These are phyloP conservation scores for Xerocomus amazonicus DNA, from an alignment of 1,284 basidiomycete genomes.

Conservation along the genomic window DNA sequence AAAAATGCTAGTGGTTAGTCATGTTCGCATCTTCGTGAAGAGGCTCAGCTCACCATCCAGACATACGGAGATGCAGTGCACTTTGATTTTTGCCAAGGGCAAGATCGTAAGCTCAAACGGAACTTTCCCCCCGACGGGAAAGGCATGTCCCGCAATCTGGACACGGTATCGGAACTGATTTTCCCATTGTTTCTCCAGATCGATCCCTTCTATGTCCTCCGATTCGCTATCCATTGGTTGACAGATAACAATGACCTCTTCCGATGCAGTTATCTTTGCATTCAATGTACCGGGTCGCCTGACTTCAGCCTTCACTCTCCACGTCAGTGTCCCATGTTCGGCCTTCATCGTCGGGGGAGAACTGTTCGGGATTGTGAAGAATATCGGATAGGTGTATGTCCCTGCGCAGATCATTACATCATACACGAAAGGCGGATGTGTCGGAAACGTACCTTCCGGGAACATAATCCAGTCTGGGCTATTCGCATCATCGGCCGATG, in stretches of 20 bases:
- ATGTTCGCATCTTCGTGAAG: neutral
- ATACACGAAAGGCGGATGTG: neutral
- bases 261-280: slow-evolving; percentile 63
- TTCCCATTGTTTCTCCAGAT: slow-evolving; percentile 92
- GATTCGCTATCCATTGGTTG: slow-evolving; percentile 55
- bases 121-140: slow-evolving; percentile 80
- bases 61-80: slow-evolving; percentile 74
- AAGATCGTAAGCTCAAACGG: slow-evolving; percentile 81
- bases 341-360: slow-evolving; percentile 80
- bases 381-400: slow-evolving; percentile 94
- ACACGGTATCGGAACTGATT: slow-evolving; percentile 85
- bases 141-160: slow-evolving; percentile 75
- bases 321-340: slow-evolving; percentile 77
- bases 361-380: slow-evolving; percentile 79
- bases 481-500: slow-evolving; percentile 36
- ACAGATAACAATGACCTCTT: slow-evolving; percentile 77
- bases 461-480: slow-evolving; percentile 84
- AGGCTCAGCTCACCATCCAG: slow-evolving; percentile 87
- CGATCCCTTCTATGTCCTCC: slow-evolving; percentile 71
- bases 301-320: slow-evolving; percentile 81
- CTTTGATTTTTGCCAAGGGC: slow-evolving; percentile 82
- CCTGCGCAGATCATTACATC: slow-evolving; percentile 42
- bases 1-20: slow-evolving; percentile 4
- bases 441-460: slow-evolving; percentile 63
- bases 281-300: slow-evolving; percentile 83